A percentile compares a stretch with the other conserved stretches of the same genome.
phyloP scores from a whole-genome alignment of 345 rosid genomes.

The Eucalyptus curtisii region DNA sequence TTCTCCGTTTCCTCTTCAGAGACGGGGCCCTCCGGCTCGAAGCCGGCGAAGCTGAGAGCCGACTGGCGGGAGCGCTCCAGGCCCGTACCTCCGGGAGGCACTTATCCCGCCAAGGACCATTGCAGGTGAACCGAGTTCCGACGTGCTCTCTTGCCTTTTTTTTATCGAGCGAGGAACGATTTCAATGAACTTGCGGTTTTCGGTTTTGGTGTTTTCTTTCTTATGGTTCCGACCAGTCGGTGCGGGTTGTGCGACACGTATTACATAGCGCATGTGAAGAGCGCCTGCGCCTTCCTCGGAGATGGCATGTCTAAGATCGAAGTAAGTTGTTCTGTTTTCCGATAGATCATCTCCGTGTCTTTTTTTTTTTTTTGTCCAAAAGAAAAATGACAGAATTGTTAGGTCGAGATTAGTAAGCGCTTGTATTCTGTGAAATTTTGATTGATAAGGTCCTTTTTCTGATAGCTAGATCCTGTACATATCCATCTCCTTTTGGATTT shows the following conservation, averaged over 20 bases:
- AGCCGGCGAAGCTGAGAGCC: conserved; percentile 50
- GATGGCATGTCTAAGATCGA: conserved; percentile 96
- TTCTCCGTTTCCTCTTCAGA: conserved; percentile 2
- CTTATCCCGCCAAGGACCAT: conserved; percentile 91
- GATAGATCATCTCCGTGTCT: neutral
- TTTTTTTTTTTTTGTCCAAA: neutral
- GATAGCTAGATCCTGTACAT: neutral
- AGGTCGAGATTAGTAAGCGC: neutral
- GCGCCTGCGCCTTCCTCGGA: conserved; percentile 92
- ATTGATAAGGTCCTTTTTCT: neutral
- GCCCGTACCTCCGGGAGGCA: conserved; percentile 83
- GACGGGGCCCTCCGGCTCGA: conserved; percentile 9
- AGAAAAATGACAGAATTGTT: neutral
- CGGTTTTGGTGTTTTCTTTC: neutral
- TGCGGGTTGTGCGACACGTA: conserved; percentile 94
- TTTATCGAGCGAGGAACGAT: neutral
- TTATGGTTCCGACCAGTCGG: conserved; percentile 20
- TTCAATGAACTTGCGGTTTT: neutral
- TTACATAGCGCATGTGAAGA: conserved; percentile 88
- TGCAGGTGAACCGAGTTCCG: conserved; percentile 46
- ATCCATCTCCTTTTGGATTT: neutral
- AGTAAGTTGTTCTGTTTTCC: conserved; percentile 17
- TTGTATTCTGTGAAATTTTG: neutral
- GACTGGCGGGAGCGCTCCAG: conserved; percentile 86
- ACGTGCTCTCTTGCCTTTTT: neutral